Evolutionary conservation across 2,329 filamentous ascomycete genomes (phyloP), one percentile per base, ranked within the genome.

Genomic region (Shiraia bambusicola): DNA sequence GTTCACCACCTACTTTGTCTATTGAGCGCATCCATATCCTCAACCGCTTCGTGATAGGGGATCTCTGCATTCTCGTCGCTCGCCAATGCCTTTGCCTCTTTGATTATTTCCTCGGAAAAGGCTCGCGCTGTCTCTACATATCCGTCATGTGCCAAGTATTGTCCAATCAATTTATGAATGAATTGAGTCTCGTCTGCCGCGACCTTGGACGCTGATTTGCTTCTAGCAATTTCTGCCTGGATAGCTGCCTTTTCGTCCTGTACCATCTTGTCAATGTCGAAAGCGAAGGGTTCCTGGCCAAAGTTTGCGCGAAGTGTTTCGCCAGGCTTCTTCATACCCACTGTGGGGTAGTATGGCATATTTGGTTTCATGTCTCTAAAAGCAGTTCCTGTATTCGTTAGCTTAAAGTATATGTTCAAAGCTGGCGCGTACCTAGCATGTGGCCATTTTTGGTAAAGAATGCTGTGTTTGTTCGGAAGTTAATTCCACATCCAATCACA

Each of bases 71-170:
- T 79, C 69, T 44, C 59, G 40, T 82, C 79, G 30, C 81, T 75
- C 48, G 79, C 80, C 41, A 95, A 71, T 7, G 87, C 83, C 57
- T 80, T 74, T 56, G 87, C 85, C 65, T 95, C 88, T 12, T 79
- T 73, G 39, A 81, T 79, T 17, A 95, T 82, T 61, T 97, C 92
- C 55, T 86, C 78, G 3, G 87, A 83, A 74, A 98, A 97, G 0
- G 88, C 89, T 50, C 84, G 82, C 7, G 91, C 91, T 0, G 92
- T 95, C 54, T 96, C 92, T 6, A 96, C 86, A 55, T 96, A 97
- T 45, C 93, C 93, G 59, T 97, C 93, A 56, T 97, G 92, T 27
- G 91, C 87, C 11, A 98, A 74, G 54, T 95, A 97, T 69, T 96
- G 91, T 28, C 90, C 78, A 13, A 92, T 83, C 42, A 97, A 74